Base-by-base conservation (phyloP, 1,284 basidiomycete species). In the Takashimella koratensis region DNA sequence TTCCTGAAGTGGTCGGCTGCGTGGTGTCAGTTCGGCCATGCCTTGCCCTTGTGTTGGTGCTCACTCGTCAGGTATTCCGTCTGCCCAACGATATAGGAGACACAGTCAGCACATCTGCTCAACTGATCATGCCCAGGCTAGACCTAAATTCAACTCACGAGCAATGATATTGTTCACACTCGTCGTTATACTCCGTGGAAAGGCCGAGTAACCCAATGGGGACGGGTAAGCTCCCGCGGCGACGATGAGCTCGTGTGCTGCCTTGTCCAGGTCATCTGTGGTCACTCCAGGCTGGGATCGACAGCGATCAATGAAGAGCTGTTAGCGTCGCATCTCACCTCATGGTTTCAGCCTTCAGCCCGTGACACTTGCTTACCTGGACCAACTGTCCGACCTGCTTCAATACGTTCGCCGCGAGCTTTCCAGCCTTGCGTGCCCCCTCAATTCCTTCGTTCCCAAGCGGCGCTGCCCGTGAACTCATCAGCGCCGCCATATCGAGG, bases 41-140 rank as follows among this genome's bases (percentile, higher is more conserved):
- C 6, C n/a, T 20, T 43, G 45, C 6, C 13, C 2, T n/a, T n/a
- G n/a, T n/a, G n/a, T n/a, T n/a, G n/a, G n/a, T 11, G 71, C 82
- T 57, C 60, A 89, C 88, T 85, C 80, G 75, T 91, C 87, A n/a
- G 90, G 89, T 56, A 91, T 89, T 0, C 91, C 90, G 69, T 94
- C 90, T 39, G 81, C n/a, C n/a, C 82, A 45, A 90, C 81, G 45
- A 91, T 46, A 11, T n/a, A n/a, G n/a, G n/a, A n/a, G n/a, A n/a
- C n/a, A n/a, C n/a, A n/a, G n/a, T n/a, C n/a, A n/a, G n/a, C n/a
- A n/a, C n/a, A n/a, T n/a, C n/a, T n/a, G n/a, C n/a, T n/a, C n/a
- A n/a, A n/a, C n/a, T n/a, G n/a, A n/a, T n/a, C n/a, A n/a, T n/a
- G n/a, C n/a, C n/a, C n/a, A n/a, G n/a, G n/a, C n/a, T n/a, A n/a